Conservation (phyloP, 164 flowering plant species). For the Warburgia ugandensis region DNA sequence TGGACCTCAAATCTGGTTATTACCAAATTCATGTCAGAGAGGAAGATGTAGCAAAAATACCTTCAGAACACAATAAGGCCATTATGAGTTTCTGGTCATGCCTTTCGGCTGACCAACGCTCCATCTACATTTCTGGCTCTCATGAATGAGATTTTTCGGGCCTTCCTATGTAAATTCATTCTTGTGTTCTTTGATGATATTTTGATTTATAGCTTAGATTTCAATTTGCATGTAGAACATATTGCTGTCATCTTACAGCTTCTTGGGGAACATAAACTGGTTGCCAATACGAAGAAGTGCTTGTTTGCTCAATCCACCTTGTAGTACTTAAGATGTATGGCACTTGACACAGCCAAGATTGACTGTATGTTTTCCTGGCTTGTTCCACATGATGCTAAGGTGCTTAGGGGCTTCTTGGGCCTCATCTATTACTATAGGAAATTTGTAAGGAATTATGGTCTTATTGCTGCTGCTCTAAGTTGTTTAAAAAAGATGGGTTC, state of each 20-base stretch:
- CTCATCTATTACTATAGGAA: not conserved
- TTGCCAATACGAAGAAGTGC: not conserved
- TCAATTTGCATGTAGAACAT: not conserved
- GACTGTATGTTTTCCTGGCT: not conserved
- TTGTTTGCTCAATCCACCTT: no score
- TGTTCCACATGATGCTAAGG: no score
- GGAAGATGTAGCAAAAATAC: not conserved
- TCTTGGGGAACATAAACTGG: not conserved
- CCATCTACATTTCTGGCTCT: not conserved
- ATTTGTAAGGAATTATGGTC: not conserved
- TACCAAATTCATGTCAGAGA: not conserved
- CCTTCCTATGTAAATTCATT: not conserved
- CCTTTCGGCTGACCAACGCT: not conserved
- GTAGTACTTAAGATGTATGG: no score
- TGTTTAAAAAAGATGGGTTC: not conserved
- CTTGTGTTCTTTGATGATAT: not conserved
- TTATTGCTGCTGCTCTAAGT: not conserved
- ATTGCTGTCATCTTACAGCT: not conserved
- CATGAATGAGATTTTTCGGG: conserved; percentile 4
- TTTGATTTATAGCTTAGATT: not conserved
- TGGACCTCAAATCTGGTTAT: no score
- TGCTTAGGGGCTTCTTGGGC: not conserved
- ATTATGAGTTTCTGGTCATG: conserved; percentile 8
- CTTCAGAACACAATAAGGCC: conserved; percentile 4
- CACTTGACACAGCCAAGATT: no score